Evolutionary conservation across 2,329 filamentous ascomycete genomes (phyloP), one percentile per base, ranked within the genome.

Genomic region (Raffaelea deltoideospora): DNA sequence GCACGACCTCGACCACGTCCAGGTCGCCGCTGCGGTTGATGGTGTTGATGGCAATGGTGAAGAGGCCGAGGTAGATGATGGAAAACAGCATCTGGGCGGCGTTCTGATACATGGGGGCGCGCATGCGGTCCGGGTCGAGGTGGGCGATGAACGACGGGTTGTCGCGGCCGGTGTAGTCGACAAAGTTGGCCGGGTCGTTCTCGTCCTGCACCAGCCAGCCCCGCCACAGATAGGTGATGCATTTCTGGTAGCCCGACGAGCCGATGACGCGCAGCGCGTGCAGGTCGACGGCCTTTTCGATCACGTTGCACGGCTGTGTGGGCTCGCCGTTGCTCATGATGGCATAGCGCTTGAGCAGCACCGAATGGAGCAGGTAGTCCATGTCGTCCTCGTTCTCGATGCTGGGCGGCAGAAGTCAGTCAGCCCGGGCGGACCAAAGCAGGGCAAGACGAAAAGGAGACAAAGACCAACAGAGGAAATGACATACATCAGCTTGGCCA

Each of bases 191-290:
- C 0, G 88, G 81, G 48, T 96, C 87, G 34, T 87, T 69, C 48
- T 95, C 86, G 46, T 95, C 85, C 54, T 98, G 90, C n/a, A 94
- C 77, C 9, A 96, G 65, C 90, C 90, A 98, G 18, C 90, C 90
- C 43, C 76, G 75, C 90, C 90, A 98, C 9, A 98, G 75, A 52
- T 92, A 85, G 43, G 69, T 74, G 50, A 96, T 85, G 53, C 88
- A 96, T 60, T 92, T 94, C 47, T 96, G 90, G 55, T 96, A 98
- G 20, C 90, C 88, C 0, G 84, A 86, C 1, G 82, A 88, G 3
- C 85, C 85, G 43, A 96, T 96, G 33, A 98, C 76, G 13, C 72
- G 69, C 32, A 96, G 65, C 1, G 88, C 85, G 53, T 98, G 90
- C 20, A 96, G 61, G 50, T 98, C 90, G 26, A 96, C 86, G 0